phyloP scores from a whole-genome alignment of 768 basidiomycete species.

The Suillus plorans region DNA sequence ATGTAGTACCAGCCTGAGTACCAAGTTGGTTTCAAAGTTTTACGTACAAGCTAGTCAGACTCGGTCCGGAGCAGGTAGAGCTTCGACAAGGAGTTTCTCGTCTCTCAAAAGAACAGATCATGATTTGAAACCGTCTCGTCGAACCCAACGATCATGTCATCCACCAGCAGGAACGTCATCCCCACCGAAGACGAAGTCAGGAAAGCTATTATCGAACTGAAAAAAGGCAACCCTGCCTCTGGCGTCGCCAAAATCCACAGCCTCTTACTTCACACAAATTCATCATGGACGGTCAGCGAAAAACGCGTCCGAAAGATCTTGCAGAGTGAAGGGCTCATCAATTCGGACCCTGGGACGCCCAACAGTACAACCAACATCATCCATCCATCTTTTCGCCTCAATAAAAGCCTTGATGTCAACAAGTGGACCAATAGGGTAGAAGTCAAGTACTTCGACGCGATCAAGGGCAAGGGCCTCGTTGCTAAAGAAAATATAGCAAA shows the following conservation, averaged over 20 bases:
- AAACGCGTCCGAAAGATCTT: constrained; percentile 76
- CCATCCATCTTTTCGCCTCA: constrained; percentile 64
- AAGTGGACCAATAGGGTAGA: constrained; percentile 65
- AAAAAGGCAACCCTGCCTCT: constrained; percentile 55
- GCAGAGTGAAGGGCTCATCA: constrained; percentile 54
- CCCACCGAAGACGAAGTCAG: constrained; percentile 68
- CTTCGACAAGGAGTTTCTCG: background rate
- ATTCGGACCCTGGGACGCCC: constrained; percentile 9
- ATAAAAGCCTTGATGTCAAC: constrained; percentile 58
- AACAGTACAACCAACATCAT: constrained; percentile 18
- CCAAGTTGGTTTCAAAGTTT: background rate
- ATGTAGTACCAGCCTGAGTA: background rate
- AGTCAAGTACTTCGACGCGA: constrained; percentile 64
- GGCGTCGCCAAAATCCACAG: constrained; percentile 74
- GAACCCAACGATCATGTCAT: constrained; percentile 2
- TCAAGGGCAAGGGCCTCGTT: constrained; percentile 83
- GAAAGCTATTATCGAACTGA: constrained; percentile 52
- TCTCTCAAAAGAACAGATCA: background rate
- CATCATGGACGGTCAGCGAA: constrained; percentile 80
- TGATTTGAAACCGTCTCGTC: background rate
- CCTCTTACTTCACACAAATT: constrained; percentile 54
- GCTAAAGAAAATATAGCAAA: constrained; percentile 64
- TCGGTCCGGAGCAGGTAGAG: background rate
- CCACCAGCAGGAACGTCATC: constrained; percentile 14
- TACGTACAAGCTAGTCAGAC: background rate